Evolutionary conservation across 768 basidiomycete genomes (phyloP), one percentile per base, ranked within the genome.

Genomic region (Tylopilus balloui): DNA sequence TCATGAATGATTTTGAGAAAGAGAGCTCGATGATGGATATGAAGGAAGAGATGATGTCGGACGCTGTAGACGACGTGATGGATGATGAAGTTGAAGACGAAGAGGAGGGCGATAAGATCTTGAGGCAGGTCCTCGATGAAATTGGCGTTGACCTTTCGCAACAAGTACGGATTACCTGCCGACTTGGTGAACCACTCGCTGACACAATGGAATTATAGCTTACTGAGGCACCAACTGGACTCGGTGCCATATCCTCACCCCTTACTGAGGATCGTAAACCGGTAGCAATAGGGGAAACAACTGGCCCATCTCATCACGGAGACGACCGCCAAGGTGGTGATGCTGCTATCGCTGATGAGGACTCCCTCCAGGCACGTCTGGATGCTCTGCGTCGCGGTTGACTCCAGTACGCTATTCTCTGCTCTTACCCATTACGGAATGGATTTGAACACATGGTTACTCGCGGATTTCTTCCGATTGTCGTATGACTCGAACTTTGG

Each of bases 41-140:
- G 96, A 99, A 97, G 68, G 96, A 97, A 71, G 95, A 96, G 67
- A 97, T 98, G 90, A 99, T 97, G 96, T 91, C 89, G 19, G 96
- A 98, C 52, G 88, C 92, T 13, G 88, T 98, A 14, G 96, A 98
- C 69, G 95, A 97, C 59, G 94, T 88, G 42, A 95, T 97, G 87
- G 91, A 94, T 55, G 86, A 88, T 27, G 93, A 92, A 13, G 71
- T 70, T 25, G 94, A 94, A 60, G 95, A 95, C 43, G 95, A 98
- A 69, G 96, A 97, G 58, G 96, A 97, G 63, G 84, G 93, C 13
- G 94, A 98, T 64, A 88, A 89, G 74, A 94, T 99, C 54, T 68
- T 99, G 58, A 92, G 87, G 63, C 84, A 98, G 69, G 95, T 99
- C 42, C 72, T 99, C 41, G 96, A 98, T 56, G 96, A 98, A 74